Conservation (phyloP, 371 early-diverging fungal species). For the Mortierella sp. region DNA sequence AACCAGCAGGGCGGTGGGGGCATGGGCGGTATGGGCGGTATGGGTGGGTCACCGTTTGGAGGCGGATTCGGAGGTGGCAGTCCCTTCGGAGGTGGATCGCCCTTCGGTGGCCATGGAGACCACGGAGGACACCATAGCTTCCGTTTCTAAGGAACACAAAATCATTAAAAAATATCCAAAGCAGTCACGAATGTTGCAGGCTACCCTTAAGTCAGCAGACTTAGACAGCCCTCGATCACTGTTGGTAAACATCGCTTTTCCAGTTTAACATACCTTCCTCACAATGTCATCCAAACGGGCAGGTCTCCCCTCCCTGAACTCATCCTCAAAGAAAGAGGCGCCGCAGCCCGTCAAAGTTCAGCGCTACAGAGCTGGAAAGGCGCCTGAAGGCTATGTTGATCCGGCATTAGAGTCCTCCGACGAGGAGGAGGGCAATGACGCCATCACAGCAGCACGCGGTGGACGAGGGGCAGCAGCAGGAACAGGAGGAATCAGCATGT, state of each 20-base stretch:
- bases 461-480: constrained; percentile 5
- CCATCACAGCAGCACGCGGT: constrained; percentile 5
- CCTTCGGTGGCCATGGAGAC: constrained; percentile 36
- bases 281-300: constrained; percentile 47
- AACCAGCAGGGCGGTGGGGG: constrained; percentile 58
- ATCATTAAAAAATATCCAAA: no score
- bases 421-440: constrained; percentile 53
- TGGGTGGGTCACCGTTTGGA: constrained; percentile 56
- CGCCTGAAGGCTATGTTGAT: constrained; percentile 67
- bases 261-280: not conserved
- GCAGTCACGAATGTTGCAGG: no score
- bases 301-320: constrained; percentile 46
- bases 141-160: constrained; percentile 48
- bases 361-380: constrained; percentile 73
- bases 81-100: constrained; percentile 23
- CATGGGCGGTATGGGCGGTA: constrained; percentile 54
- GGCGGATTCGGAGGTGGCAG: constrained; percentile 55
- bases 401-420: constrained; percentile 63
- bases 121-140: constrained; percentile 58
- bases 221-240: no score
- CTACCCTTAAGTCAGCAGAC: no score
- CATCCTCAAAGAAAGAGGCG: constrained; percentile 30
- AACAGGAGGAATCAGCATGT: constrained; percentile 22
- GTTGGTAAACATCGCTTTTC: no score
- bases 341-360: constrained; percentile 63